phyloP scores from a whole-genome alignment of 2,329 filamentous ascomycete genomes.

The Cladobotryum mycophilum region DNA sequence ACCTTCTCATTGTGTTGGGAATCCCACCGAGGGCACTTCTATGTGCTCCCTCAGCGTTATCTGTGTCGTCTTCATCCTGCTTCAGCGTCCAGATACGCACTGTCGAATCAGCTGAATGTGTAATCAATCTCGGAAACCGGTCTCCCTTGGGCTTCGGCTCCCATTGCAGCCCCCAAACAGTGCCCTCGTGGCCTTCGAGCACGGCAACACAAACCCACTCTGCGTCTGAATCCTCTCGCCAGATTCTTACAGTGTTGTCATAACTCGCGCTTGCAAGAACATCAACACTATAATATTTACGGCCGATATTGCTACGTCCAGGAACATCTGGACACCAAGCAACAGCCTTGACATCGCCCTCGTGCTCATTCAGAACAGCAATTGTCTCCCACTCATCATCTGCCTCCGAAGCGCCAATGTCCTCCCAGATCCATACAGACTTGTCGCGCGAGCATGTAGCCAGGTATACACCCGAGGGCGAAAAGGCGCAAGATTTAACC shows the following conservation, averaged over 20 bases:
- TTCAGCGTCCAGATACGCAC: slow-evolving; percentile 73
- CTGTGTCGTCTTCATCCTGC: slow-evolving; percentile 44
- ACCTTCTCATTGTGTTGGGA: slow-evolving; percentile 83
- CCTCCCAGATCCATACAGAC: slow-evolving; percentile 97
- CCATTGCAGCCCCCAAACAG: slow-evolving; percentile 85
- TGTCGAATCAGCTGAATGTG: slow-evolving; percentile 78
- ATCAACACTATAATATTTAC: slow-evolving; percentile 52
- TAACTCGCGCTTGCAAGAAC: slow-evolving; percentile 88
- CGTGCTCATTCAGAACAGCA: slow-evolving; percentile 89
- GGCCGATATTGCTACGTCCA: slow-evolving; percentile 32
- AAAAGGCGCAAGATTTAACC: slow-evolving; percentile 75
- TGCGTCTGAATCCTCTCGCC: slow-evolving; percentile 79
- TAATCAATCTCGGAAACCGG: slow-evolving; percentile 59
- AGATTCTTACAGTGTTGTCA: slow-evolving; percentile 83
- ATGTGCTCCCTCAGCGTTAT: slow-evolving; percentile 23
- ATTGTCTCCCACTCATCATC: slow-evolving; percentile 97
- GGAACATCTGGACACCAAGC: slow-evolving; percentile 75
- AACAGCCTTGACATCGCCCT: slow-evolving; percentile 91
- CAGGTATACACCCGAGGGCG: slow-evolving; percentile 67
- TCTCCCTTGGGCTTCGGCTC: slow-evolving; percentile 41
- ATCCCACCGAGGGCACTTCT: slow-evolving; percentile 51
- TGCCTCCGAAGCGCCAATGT: slow-evolving; percentile 63
- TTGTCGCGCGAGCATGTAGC: slow-evolving; percentile 92
- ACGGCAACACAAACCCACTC: slow-evolving; percentile 90
- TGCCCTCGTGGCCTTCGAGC: slow-evolving; percentile 73